These are phyloP conservation scores for Globisporangium heterothallicum DNA, from an alignment of 352 stramenopile species.

Conservation along the genomic window DNA sequence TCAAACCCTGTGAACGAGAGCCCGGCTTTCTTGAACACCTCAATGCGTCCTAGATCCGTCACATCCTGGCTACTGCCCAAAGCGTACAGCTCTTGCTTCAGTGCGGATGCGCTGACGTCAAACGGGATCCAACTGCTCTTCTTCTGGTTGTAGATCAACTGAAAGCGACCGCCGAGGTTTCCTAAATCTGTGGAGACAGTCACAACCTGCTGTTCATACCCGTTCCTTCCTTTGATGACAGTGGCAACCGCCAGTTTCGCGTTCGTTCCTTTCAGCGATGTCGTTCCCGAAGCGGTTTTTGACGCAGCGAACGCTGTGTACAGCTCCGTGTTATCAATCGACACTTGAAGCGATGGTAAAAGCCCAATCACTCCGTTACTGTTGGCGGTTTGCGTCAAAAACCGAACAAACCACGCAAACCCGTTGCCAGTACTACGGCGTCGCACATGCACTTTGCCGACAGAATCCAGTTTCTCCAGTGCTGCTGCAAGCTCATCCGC, in stretches of 20 bases:
- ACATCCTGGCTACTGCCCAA: conserved; percentile 26
- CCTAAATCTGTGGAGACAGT: conserved; percentile 58
- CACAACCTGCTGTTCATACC: conserved; percentile 90
- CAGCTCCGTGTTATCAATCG: conserved; percentile 53
- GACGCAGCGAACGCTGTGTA: conserved; percentile 43
- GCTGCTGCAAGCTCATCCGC: conserved; percentile 72
- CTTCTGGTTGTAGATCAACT: conserved; percentile 80
- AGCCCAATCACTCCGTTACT: conserved; percentile 39
- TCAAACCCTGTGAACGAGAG: conserved; percentile 31
- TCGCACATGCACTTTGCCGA: conserved; percentile 77
- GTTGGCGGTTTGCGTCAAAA: conserved; percentile 54
- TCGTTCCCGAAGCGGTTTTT: conserved; percentile 28
- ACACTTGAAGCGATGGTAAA: conserved; percentile 64
- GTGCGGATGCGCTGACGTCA: conserved; percentile 39
- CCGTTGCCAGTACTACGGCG: conserved; percentile 67
- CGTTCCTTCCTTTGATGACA: conserved; percentile 85
- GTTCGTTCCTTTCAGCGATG: conserved; percentile 67
- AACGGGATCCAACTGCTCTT: conserved; percentile 67
- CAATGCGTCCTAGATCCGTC: conserved; percentile 25
- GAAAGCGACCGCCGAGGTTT: conserved; percentile 81
- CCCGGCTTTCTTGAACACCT: conserved; percentile 52
- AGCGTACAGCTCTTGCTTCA: conserved; percentile 50
- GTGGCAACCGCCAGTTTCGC: conserved; percentile 70
- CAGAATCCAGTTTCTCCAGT: conserved; percentile 75
- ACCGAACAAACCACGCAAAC: conserved; percentile 81